Evolutionary conservation across 805 yeast genomes (phyloP).

Genomic region (Ogataea polymorpha): DNA sequence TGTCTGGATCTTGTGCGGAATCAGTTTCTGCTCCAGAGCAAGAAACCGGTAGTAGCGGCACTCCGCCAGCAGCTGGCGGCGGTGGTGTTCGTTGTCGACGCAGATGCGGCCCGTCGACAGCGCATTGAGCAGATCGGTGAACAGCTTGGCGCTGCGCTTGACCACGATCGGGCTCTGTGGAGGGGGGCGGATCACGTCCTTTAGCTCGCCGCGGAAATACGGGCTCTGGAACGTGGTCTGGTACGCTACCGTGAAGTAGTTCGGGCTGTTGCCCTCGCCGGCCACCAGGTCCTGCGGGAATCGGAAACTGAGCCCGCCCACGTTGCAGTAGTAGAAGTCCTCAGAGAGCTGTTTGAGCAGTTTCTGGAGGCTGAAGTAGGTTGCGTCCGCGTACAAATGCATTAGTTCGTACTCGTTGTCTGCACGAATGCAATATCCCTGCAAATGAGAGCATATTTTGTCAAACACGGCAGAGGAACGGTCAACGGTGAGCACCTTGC

Average conservation of each 20-base stretch:
- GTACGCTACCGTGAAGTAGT: conserved; percentile 66
- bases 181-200: conserved; percentile 69
- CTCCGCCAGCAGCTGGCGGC: conserved; percentile 59
- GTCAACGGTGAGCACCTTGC: conserved; percentile 59
- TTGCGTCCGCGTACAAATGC: conserved; percentile 64
- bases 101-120: conserved; percentile 53
- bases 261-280: conserved; percentile 69
- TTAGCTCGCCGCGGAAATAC: conserved; percentile 33
- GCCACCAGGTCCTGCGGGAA: conserved; percentile 54
- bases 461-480: conserved; percentile 69
- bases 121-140: conserved; percentile 50
- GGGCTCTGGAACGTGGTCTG: conserved; percentile 52
- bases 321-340: conserved; percentile 53
- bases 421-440: conserved; percentile 72
- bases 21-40: conserved; percentile 67
- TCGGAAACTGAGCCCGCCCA: conserved; percentile 61
- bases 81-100: conserved; percentile 50
- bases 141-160: conserved; percentile 51
- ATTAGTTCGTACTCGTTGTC: conserved; percentile 58
- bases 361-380: conserved; percentile 63
- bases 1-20: conserved; percentile 45
- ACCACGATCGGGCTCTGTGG: conserved; percentile 59
- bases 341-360: conserved; percentile 46
- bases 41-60: conserved; percentile 74
- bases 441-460: conserved; percentile 66